Conservation (phyloP, 192 early-diverging fungal genomes). For the Linderina pennispora region DNA sequence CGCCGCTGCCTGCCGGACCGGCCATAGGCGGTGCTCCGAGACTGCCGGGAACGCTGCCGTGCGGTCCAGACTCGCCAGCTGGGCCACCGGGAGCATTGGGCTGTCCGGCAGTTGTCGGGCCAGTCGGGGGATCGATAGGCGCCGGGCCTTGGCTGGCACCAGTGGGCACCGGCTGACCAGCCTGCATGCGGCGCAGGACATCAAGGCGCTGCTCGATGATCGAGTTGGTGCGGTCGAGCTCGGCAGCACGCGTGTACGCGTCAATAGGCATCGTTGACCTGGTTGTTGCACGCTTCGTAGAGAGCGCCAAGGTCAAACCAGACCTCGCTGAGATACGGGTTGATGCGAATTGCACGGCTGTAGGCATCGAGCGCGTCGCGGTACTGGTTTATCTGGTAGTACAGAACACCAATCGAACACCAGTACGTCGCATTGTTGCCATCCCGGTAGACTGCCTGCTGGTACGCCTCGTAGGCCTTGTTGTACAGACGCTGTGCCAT, state of each 20-base stretch:
- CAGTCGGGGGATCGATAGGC: constrained; percentile 38
- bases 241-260: constrained; percentile 89
- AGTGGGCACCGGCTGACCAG: constrained; percentile 18
- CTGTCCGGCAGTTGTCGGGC: constrained; percentile 25
- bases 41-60: constrained; percentile 27
- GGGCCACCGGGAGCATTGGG: constrained; percentile 44
- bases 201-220: constrained; percentile 76
- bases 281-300: constrained; percentile 97
- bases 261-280: constrained; percentile 94
- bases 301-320: constrained; percentile 97
- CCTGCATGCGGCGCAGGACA: constrained; percentile 39
- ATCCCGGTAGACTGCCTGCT: constrained; percentile 94
- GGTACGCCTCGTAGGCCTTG: constrained; percentile 96
- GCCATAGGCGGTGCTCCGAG: constrained; percentile 37
- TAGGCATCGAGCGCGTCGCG: constrained; percentile 97
- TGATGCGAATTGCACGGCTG: constrained; percentile 87
- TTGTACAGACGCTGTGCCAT: constrained; percentile 94
- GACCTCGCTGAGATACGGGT: constrained; percentile 92
- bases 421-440: constrained; percentile 93
- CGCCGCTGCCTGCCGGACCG: constrained; percentile 1
- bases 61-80: constrained; percentile 24
- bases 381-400: constrained; percentile 94
- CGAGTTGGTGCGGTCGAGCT: constrained; percentile 85
- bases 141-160: constrained; percentile 25
- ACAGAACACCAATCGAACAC: constrained; percentile 98